Conservation (phyloP, 2,329 filamentous ascomycete genomes). For the Penicillium sp. region DNA sequence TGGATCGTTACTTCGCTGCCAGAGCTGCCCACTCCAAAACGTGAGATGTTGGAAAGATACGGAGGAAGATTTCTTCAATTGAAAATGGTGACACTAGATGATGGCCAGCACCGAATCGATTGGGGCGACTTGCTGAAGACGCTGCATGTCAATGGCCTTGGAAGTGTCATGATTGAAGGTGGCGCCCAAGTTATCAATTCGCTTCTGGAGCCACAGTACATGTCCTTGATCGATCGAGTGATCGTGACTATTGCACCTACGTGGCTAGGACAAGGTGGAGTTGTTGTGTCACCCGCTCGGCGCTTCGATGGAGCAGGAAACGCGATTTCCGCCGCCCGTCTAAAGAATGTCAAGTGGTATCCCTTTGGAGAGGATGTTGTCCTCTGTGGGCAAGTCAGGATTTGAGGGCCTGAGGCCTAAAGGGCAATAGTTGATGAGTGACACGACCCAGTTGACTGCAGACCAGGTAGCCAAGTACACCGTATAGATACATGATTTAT, state of each 20-base stretch:
- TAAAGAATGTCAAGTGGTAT: conserved; percentile 69
- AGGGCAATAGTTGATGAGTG: neutral
- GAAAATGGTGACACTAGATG: conserved; percentile 16
- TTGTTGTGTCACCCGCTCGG: conserved; percentile 72
- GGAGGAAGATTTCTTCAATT: conserved; percentile 39
- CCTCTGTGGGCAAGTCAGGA: conserved; percentile 67
- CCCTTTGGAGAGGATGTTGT: conserved; percentile 81
- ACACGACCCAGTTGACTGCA: too few species aligned
- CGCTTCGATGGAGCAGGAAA: conserved; percentile 54
- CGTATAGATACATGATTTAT: too few species aligned
- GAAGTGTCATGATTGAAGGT: conserved; percentile 88
- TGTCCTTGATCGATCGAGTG: conserved; percentile 69
- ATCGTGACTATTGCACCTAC: conserved; percentile 88
- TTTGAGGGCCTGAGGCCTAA: neutral
- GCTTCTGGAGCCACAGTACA: conserved; percentile 63
- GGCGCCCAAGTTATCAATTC: conserved; percentile 81
- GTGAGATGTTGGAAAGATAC: conserved; percentile 29
- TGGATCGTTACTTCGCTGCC: conserved; percentile 61
- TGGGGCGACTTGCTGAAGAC: conserved; percentile 67
- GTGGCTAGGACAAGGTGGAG: conserved; percentile 81
- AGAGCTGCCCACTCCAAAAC: conserved; percentile 18
- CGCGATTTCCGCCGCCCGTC: conserved; percentile 64
- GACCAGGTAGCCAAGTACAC: too few species aligned
- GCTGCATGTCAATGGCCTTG: conserved; percentile 62
- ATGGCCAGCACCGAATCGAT: conserved; percentile 33